Base-by-base conservation (phyloP, 345 rosid genomes). In the Camelina hispida region DNA sequence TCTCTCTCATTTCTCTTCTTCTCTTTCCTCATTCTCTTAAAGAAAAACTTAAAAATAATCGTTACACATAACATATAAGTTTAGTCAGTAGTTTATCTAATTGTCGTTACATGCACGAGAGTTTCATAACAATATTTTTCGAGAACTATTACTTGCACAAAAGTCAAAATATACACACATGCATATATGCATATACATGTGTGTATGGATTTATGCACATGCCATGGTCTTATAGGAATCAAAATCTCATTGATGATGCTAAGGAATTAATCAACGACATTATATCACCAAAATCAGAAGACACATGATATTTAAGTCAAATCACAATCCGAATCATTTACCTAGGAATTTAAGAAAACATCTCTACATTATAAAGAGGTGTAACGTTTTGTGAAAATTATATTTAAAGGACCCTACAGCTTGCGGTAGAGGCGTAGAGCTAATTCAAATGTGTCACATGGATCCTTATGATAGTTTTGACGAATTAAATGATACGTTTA, bases 271-370 rank as follows among this genome's bases (percentile, higher is more conserved):
- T 51, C 47, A 67, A 47, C 17, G 35, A 52, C 13, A 73, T 55
- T 20, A 74, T 54, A 42, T 32, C 60, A 75, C 53, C n/a, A 74
- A 74, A 61, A 76, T 40, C 74, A 61, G 52, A 76, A 64, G 52
- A 54, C 35, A 48, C 75, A 76, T 69, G 51, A 69, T 62, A 46
- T 63, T 23, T 40, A 76, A 44, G 80, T 70, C 71, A 69, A 63
- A 62, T 76, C 75, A 69, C 62, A 62, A 69, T 76, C 71, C 32
- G 62, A 77, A 69, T 69, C 66, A 77, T 77, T 46, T 37, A 50
- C 25, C 22, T 23, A 52, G 17, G 62, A 76, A 53, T 52, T 44
- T 68, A 69, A 62, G 17, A 63, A 69, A 40, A 63, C 37, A 43
- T 61, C 35, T 42, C 53, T 51, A 68, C 46, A 30, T 62, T 44